Conservation (phyloP, 768 basidiomycete species). For the Baorangia bicolor region DNA sequence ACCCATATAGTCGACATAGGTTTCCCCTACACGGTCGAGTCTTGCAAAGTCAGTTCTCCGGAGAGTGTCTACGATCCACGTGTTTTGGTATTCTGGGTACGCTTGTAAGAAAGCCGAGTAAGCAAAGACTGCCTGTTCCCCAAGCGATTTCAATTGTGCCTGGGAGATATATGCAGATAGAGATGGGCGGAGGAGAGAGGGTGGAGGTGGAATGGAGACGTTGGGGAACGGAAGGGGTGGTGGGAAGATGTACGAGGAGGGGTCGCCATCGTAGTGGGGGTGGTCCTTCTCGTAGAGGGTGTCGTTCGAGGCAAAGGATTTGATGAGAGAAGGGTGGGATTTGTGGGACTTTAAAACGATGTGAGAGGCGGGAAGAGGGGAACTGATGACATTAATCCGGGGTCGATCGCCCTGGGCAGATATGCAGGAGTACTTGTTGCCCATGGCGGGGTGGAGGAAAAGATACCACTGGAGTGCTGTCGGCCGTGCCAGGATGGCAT, state of each 20-base stretch:
- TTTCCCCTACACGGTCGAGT: conserved; percentile 61
- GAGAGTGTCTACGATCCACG: conserved; percentile 70
- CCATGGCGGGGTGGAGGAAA: conserved; percentile 23
- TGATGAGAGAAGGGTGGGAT: conserved; percentile 34
- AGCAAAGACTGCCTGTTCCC: conserved; percentile 40
- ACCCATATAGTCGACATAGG: conserved; percentile 87
- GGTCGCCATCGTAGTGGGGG: conserved; percentile 9
- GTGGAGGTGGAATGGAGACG: background rate
- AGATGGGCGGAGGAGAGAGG: conserved; percentile 4
- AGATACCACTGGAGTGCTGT: background rate
- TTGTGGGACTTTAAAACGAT: conserved; percentile 42
- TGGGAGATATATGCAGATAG: conserved; percentile 29
- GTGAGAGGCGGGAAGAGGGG: conserved; percentile 28
- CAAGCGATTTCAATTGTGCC: conserved; percentile 18
- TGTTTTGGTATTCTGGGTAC: conserved; percentile 58
- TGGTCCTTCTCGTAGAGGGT: conserved; percentile 36
- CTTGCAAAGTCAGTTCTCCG: conserved; percentile 61
- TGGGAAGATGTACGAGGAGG: background rate
- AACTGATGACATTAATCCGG: conserved; percentile 2
- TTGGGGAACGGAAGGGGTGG: background rate
- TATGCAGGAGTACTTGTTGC: conserved; percentile 29
- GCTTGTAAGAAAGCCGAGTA: conserved; percentile 48
- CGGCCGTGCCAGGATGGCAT: background rate
- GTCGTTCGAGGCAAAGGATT: conserved; percentile 40
- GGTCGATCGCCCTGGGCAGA: conserved; percentile 5